Conservation (phyloP, 1,139 yeast species). For the Hansenula lynferdii region DNA sequence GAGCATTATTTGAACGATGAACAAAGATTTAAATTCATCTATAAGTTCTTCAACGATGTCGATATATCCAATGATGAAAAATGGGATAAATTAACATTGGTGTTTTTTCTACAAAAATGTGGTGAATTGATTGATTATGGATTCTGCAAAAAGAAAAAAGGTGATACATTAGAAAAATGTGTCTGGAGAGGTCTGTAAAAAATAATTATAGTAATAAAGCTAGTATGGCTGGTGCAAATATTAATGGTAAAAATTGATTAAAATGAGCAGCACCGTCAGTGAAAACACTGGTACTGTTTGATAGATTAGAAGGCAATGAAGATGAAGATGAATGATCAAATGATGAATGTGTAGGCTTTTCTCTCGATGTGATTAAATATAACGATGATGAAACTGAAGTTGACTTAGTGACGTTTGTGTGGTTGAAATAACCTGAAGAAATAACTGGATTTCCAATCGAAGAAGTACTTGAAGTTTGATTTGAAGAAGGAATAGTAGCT, state of each 20-base stretch:
- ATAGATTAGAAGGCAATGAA: background rate
- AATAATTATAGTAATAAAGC: background rate
- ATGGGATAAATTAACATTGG: conserved; percentile 49
- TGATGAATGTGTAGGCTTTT: background rate
- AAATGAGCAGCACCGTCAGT: background rate
- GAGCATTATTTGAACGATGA: conserved; percentile 17
- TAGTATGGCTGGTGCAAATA: background rate
- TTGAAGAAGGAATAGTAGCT: conserved; percentile 19
- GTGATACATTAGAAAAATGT: conserved; percentile 51
- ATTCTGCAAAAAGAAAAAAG: conserved; percentile 42
- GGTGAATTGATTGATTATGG: conserved; percentile 53
- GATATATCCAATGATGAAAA: conserved; percentile 24
- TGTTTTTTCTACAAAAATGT: conserved; percentile 55
- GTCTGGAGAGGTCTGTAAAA: conserved; percentile 52
- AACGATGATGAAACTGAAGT: conserved; percentile 2
- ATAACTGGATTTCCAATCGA: no score
- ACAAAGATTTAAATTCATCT: conserved; percentile 18
- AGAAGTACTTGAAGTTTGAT: conserved; percentile 14
- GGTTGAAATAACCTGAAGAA: conserved; percentile 21
- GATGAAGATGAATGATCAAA: background rate
- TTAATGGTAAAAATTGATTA: background rate
- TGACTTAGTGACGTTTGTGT: conserved; percentile 16
- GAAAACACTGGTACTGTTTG: background rate
- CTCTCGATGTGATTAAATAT: no score
- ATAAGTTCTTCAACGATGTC: conserved; percentile 20